phyloP scores from a whole-genome alignment of 305 asterid genomes.

The Plantago coronopus region DNA sequence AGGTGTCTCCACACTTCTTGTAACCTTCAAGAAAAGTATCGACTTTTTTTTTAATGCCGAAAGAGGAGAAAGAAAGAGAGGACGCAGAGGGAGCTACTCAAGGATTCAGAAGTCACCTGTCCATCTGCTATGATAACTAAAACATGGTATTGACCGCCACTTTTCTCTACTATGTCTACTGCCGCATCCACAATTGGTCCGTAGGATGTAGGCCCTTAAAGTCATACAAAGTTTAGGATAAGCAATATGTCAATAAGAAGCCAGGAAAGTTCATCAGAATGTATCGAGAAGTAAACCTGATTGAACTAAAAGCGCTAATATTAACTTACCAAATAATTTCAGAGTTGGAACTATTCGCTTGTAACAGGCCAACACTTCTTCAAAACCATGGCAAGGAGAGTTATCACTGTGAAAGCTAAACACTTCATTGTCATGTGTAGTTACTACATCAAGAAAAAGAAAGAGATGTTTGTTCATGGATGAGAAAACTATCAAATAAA shows the following conservation, averaged over 20 bases:
- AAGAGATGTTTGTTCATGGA: slow-evolving; percentile 16
- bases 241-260: not conserved
- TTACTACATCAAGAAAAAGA: slow-evolving; percentile 32
- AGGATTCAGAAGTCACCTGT: slow-evolving; percentile 42
- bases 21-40: slow-evolving; percentile 45
- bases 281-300: no score
- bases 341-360: slow-evolving; percentile 50
- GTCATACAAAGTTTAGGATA: not conserved
- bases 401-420: slow-evolving; percentile 74
- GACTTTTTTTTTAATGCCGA: not conserved
- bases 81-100: not conserved
- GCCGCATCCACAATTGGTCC: slow-evolving; percentile 85
- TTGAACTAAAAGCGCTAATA: not conserved
- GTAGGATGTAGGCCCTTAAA: slow-evolving; percentile 75
- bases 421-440: slow-evolving; percentile 67
- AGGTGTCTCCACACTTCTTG: slow-evolving; percentile 54
- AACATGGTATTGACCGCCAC: slow-evolving; percentile 81
- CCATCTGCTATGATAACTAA: slow-evolving; percentile 87
- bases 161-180: slow-evolving; percentile 70
- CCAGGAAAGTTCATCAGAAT: no score
- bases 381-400: slow-evolving; percentile 84
- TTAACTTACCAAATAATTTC: slow-evolving; percentile 56
- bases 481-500: not conserved
- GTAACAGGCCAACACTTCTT: slow-evolving; percentile 79
- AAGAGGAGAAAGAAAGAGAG: not conserved